A percentile compares a stretch with the other conserved stretches of the same genome.
phyloP scores from a whole-genome alignment of 306 rosid genomes.

The Quercus wislizeni region DNA sequence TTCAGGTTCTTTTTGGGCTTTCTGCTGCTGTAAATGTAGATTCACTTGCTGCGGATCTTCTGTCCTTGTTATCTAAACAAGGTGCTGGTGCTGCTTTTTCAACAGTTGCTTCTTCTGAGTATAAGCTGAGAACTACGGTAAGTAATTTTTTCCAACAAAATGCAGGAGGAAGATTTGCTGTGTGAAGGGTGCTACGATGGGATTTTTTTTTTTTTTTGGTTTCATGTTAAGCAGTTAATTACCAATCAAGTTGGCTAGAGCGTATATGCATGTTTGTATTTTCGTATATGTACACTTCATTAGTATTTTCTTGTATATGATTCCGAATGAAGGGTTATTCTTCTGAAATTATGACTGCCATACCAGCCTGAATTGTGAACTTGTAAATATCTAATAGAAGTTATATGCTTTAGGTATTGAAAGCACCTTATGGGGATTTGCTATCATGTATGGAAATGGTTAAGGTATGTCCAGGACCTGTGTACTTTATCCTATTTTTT shows the following conservation, averaged over 20 bases:
- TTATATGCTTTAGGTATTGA: constrained; percentile 49
- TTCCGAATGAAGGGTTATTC: too few relatives aligned
- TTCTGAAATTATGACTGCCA: not conserved
- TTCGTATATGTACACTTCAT: not conserved
- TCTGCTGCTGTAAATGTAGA: constrained; percentile 58
- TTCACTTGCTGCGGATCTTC: constrained; percentile 61
- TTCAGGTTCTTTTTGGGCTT: constrained; percentile 83
- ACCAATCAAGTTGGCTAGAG: not conserved
- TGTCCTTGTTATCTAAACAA: constrained; percentile 50
- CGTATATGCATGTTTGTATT: not conserved
- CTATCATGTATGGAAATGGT: constrained; percentile 86
- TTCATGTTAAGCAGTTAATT: too few relatives aligned
- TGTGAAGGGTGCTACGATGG: not conserved
- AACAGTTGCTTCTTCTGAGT: constrained; percentile 76
- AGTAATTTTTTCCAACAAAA: not conserved
- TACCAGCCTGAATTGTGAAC: not conserved
- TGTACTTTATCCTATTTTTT: not conserved
- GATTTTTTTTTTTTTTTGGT: not conserved
- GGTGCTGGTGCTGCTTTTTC: constrained; percentile 32
- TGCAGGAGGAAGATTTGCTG: not conserved
- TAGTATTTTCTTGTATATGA: too few relatives aligned
- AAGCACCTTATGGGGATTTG: constrained; percentile 89
- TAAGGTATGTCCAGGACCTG: constrained; percentile 52
- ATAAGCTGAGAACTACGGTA: constrained; percentile 76
- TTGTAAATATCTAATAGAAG: constrained; percentile 16